A percentile compares a stretch with the other conserved stretches of the same genome.
Conservation (phyloP, 768 basidiomycete genomes). For the Polyporus arcularius region DNA sequence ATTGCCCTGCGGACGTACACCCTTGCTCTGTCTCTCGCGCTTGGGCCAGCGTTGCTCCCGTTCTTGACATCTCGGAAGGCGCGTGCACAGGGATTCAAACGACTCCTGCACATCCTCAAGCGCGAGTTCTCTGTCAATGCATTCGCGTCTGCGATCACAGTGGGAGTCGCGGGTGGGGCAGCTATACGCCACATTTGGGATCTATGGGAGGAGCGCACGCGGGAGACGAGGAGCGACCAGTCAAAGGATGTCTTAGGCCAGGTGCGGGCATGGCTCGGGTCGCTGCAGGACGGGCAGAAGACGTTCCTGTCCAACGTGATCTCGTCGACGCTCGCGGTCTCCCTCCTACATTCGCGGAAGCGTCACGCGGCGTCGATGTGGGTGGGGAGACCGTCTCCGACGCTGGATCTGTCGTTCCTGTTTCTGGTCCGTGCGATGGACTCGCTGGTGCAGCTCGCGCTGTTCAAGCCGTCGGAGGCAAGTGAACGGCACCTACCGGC, state of each 20-base stretch:
- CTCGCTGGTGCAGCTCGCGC: slow-evolving; percentile 52
- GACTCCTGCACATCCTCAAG: slow-evolving; percentile 42
- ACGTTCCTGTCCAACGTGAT: slow-evolving; percentile 60
- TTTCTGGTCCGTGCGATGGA: slow-evolving; percentile 73
- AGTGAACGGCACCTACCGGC: slow-evolving; percentile 6
- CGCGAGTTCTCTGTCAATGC: slow-evolving; percentile 62
- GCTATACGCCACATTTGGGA: slow-evolving; percentile 50
- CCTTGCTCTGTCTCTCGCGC: slow-evolving; percentile 61
- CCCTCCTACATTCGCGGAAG: slow-evolving; percentile 56
- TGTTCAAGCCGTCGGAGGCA: slow-evolving; percentile 33
- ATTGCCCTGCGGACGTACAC: slow-evolving; percentile 68
- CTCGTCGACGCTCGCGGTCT: slow-evolving; percentile 57
- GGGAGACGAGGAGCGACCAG: not conserved
- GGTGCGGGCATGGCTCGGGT: slow-evolving; percentile 22
- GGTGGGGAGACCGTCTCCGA: slow-evolving; percentile 44
- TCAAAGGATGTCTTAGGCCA: not conserved
- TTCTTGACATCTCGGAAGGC: slow-evolving; percentile 41
- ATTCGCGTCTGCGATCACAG: slow-evolving; percentile 69
- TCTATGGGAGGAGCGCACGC: not conserved
- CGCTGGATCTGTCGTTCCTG: slow-evolving; percentile 68
- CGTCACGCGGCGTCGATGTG: slow-evolving; percentile 16
- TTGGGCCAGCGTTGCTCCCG: slow-evolving; percentile 66
- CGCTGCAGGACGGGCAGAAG: slow-evolving; percentile 43
- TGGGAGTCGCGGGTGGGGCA: slow-evolving; percentile 66
- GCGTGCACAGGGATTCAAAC: slow-evolving; percentile 23